Evolutionary conservation across 2,329 filamentous ascomycete species (phyloP).

Genomic region (Alternaria angustiovoidea): DNA sequence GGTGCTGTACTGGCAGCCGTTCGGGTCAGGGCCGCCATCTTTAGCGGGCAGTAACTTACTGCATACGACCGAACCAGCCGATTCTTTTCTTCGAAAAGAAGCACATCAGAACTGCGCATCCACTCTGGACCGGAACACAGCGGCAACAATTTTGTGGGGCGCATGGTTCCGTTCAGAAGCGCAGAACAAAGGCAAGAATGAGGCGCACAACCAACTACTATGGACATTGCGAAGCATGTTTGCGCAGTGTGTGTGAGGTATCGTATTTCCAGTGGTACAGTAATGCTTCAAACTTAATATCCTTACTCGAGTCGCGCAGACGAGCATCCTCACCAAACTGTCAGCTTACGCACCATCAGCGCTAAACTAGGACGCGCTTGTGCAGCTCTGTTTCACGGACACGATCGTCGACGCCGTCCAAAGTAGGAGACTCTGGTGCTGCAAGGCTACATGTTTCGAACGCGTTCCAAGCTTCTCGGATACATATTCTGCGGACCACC

Average conservation of each 20-base stretch:
- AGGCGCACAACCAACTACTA: slow-evolving; percentile 2
- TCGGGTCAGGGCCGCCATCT: slow-evolving; percentile 1
- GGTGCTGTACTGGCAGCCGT: slow-evolving; percentile 1
- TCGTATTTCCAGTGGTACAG: neutral
- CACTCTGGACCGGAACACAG: slow-evolving; percentile 2
- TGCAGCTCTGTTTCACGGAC: slow-evolving; percentile 10
- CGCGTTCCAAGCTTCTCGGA: slow-evolving; percentile 3
- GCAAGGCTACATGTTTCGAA: slow-evolving; percentile 15
- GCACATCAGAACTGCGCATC: slow-evolving; percentile 1
- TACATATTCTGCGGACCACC: neutral
- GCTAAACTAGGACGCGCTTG: neutral
- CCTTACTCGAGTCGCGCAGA: neutral
- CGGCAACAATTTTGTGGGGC: slow-evolving; percentile 4
- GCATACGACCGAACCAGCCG: slow-evolving; percentile 1
- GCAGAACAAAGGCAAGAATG: slow-evolving; percentile 2
- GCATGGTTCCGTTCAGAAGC: neutral
- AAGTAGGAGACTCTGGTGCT: slow-evolving; percentile 4
- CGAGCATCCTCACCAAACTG: neutral
- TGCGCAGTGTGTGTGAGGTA: neutral
- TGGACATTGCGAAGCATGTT: neutral
- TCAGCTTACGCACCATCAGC: neutral
- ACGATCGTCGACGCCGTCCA: neutral
- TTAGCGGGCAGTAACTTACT: neutral
- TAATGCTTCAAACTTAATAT: neutral
- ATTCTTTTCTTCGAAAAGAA: slow-evolving; percentile 2